Evolutionary conservation across 2,329 filamentous ascomycete species (phyloP).

Genomic region (Monilinia fructicola): DNA sequence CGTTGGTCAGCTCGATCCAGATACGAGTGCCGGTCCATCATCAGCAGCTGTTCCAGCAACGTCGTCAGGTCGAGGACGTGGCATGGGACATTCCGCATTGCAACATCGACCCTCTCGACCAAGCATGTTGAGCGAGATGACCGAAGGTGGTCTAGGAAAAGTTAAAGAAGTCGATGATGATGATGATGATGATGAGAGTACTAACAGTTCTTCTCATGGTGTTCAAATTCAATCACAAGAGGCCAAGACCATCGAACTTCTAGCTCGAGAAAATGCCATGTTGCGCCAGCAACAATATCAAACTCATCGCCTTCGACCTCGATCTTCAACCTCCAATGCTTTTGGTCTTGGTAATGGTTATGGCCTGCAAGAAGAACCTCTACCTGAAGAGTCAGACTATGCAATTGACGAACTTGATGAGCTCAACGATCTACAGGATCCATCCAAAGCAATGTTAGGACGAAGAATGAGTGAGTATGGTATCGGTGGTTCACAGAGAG

Average conservation of each 20-base stretch:
- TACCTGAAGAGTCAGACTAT: conserved; percentile 66
- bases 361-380: conserved; percentile 57
- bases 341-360: conserved; percentile 59
- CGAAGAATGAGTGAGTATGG: conserved; percentile 44
- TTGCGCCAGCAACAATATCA: conserved; percentile 59
- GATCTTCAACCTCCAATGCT: conserved; percentile 54
- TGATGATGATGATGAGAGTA: conserved; percentile 60
- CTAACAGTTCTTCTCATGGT: conserved; percentile 55
- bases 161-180: conserved; percentile 70
- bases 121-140: conserved; percentile 74
- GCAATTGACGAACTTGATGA: conserved; percentile 74
- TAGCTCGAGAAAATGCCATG: conserved; percentile 62
- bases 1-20: conserved; percentile 81
- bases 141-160: conserved; percentile 63
- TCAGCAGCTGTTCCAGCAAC: conserved; percentile 32
- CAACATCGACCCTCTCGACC: conserved; percentile 80
- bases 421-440: conserved; percentile 48
- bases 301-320: conserved; percentile 55
- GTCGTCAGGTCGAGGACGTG: conserved; percentile 37
- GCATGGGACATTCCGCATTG: conserved; percentile 62
- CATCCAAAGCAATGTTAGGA: conserved; percentile 36
- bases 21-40: conserved; percentile 43
- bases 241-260: conserved; percentile 62
- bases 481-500: conserved; percentile 36
- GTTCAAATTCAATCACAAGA: conserved; percentile 55